Conservation (phyloP, 139 green algal genomes). For the Desmodesmus armatus region DNA sequence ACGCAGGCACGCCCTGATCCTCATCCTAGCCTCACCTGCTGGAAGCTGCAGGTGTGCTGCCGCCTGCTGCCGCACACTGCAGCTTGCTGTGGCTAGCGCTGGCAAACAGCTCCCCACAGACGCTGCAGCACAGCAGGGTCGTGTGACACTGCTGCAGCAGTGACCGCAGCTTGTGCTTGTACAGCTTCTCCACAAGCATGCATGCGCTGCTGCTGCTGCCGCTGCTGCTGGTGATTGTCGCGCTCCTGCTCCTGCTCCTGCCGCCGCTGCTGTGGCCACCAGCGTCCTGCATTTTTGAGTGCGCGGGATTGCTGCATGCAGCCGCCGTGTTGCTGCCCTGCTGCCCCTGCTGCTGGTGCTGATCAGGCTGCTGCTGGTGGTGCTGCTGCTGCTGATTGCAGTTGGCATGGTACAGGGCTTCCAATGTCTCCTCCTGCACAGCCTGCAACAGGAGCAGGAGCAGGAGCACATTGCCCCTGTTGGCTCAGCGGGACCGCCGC, state of each 20-base stretch:
- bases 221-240: background rate
- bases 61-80: conserved; percentile 18
- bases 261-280: background rate
- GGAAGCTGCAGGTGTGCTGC: background rate
- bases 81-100: conserved; percentile 19
- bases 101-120: conserved; percentile 44
- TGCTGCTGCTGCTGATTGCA: background rate
- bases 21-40: background rate
- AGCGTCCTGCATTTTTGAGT: background rate
- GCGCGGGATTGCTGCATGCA: background rate
- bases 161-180: conserved; percentile 41
- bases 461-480: background rate
- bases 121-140: conserved; percentile 27
- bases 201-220: background rate
- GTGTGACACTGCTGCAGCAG: conserved; percentile 38
- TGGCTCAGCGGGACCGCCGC: background rate
- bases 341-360: too few species aligned
- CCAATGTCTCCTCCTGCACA: background rate
- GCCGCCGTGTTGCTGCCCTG: too few species aligned
- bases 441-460: conserved; percentile 4
- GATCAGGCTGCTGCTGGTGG: too few species aligned
- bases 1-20: background rate
- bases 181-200: conserved; percentile 41
- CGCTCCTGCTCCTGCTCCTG: background rate
- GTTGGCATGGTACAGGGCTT: background rate